Evolutionary conservation across 2,329 filamentous ascomycete genomes (phyloP).

Genomic region (Xylaria multiplex): DNA sequence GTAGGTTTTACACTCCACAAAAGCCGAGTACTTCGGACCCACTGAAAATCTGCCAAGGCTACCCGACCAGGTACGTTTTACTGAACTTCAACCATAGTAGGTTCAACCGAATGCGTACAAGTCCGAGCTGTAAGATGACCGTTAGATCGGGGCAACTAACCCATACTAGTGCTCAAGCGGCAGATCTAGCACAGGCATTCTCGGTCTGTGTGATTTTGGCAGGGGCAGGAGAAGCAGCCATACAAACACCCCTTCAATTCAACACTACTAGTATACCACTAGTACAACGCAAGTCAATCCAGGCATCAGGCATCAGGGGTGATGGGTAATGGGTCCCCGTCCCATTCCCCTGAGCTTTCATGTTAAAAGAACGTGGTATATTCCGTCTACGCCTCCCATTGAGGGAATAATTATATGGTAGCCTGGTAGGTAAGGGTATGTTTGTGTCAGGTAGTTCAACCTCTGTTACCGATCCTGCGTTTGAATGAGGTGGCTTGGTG

Average conservation of each 20-base stretch:
- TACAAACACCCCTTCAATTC: constrained; percentile 23
- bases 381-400: constrained; percentile 21
- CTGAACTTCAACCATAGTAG: no score
- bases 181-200: constrained; percentile 33
- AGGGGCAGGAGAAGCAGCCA: constrained; percentile 22
- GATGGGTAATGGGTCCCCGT: constrained; percentile 2
- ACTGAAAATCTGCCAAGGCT: no score
- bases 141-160: constrained; percentile 33
- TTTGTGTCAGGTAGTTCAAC: constrained; percentile 16
- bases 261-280: not conserved
- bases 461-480: constrained; percentile 18
- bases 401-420: constrained; percentile 33
- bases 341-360: constrained; percentile 23
- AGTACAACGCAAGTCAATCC: constrained; percentile 17
- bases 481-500: constrained; percentile 29
- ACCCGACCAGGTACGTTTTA: no score
- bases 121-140: constrained; percentile 26
- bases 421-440: constrained; percentile 19
- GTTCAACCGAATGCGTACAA: constrained; percentile 23
- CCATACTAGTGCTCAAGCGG: constrained; percentile 26
- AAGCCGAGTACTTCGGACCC: no score
- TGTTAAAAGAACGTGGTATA: constrained; percentile 24
- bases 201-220: constrained; percentile 18
- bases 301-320: constrained; percentile 17
- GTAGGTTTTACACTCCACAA: no score